phyloP scores from a whole-genome alignment of 140 eudicot species.

The Senecio squalidus region DNA sequence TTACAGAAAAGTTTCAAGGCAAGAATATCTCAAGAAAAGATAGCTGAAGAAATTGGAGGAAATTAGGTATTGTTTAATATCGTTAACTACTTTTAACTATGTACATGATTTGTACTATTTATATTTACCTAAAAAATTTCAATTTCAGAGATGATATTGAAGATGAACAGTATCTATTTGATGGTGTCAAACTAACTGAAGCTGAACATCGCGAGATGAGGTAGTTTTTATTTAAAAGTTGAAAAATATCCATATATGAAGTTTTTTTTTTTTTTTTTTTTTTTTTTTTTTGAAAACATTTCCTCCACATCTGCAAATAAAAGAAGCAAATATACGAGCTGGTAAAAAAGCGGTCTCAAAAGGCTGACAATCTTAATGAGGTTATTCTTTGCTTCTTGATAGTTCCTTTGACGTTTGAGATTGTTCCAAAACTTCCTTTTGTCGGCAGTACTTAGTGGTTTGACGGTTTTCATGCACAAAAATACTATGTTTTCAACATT shows the following conservation, averaged over 20 bases:
- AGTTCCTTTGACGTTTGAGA: neutral
- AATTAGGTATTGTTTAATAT: too few relatives aligned
- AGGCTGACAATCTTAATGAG: conserved; percentile 61
- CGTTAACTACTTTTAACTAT: too few relatives aligned
- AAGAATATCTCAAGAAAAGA: conserved; percentile 91
- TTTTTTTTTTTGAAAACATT: conserved; percentile 10
- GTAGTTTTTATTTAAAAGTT: conserved; percentile 26
- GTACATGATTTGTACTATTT: too few relatives aligned
- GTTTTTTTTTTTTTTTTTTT: too few relatives aligned
- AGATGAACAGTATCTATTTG: conserved; percentile 88
- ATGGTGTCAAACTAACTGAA: conserved; percentile 61
- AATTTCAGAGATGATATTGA: conserved; percentile 81
- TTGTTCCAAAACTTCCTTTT: neutral
- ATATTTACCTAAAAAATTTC: conserved; percentile 4
- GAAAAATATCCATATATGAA: too few relatives aligned
- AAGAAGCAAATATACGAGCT: conserved; percentile 81
- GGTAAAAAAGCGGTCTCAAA: conserved; percentile 70
- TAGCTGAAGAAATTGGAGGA: too few relatives aligned
- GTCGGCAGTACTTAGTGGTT: too few relatives aligned
- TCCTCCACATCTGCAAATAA: conserved; percentile 46
- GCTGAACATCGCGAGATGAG: conserved; percentile 64
- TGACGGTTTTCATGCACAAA: too few relatives aligned
- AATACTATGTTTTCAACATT: neutral
- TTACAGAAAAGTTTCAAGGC: conserved; percentile 80
- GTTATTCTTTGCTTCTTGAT: conserved; percentile 29